These are phyloP conservation scores for Retiboletus flavoniger DNA, from an alignment of 1,284 basidiomycete genomes.

Conservation along the genomic window DNA sequence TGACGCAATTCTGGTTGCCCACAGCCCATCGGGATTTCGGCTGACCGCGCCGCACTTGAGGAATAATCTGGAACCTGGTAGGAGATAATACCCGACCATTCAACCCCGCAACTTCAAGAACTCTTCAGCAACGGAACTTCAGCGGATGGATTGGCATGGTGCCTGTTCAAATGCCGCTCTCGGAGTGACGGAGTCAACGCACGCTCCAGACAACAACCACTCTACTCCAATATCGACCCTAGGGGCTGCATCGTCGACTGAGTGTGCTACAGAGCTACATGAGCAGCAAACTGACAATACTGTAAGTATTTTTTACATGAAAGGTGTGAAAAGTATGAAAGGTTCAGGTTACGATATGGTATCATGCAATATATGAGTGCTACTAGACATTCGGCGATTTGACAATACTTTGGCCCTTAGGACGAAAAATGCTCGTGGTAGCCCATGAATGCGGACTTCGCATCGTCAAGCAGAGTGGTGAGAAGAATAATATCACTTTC, in stretches of 20 bases:
- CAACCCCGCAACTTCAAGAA: too few species aligned
- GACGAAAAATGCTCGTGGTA: conserved; percentile 19
- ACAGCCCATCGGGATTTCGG: too few species aligned
- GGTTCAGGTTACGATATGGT: neutral
- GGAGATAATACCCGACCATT: too few species aligned
- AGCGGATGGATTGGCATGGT: too few species aligned
- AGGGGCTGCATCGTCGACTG: neutral
- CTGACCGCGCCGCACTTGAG: too few species aligned
- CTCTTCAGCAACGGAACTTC: too few species aligned
- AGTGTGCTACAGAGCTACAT: neutral
- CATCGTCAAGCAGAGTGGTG: conserved; percentile 20
- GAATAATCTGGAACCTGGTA: too few species aligned
- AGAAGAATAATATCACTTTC: conserved; percentile 20
- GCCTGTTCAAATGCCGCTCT: too few species aligned
- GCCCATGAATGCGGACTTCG: conserved; percentile 24
- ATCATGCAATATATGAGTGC: neutral
- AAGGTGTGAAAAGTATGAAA: neutral
- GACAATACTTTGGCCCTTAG: neutral
- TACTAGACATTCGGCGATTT: neutral
- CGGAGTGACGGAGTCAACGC: too few species aligned
- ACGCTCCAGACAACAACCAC: neutral
- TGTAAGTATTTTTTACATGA: neutral
- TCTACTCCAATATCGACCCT: too few species aligned
- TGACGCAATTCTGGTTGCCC: too few species aligned
- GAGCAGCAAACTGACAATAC: neutral